Evolutionary conservation across 495 filamentous ascomycete genomes (phyloP).

Genomic region (Aspergillus nanangensis): DNA sequence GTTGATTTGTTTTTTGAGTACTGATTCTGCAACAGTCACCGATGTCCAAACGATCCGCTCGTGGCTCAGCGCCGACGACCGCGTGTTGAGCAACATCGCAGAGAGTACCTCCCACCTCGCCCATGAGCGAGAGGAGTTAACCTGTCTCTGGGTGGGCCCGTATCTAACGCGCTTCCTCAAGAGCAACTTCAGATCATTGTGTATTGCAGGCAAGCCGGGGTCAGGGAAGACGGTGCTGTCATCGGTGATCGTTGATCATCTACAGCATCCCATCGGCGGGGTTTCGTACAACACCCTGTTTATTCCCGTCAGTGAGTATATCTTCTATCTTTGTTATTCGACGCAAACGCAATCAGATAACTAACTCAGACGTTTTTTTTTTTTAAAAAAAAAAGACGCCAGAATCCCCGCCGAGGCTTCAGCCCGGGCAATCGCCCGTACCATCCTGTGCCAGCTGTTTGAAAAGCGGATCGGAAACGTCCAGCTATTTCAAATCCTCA

Average conservation of each 20-base stretch:
- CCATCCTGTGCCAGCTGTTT: conserved; percentile 34
- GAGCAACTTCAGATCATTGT: conserved; percentile 20
- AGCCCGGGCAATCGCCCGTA: conserved; percentile 19
- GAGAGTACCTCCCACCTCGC: conserved; percentile 35
- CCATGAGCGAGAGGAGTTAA: conserved; percentile 37
- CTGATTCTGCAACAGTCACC: too few relatives aligned
- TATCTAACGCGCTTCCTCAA: conserved; percentile 35
- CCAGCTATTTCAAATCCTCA: conserved; percentile 29
- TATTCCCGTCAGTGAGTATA: conserved; percentile 33
- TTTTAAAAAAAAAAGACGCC: conserved; percentile 5
- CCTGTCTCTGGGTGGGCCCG: conserved; percentile 32
- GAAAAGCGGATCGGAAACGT: conserved; percentile 39
- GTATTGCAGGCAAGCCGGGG: conserved; percentile 29
- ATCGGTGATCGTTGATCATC: conserved; percentile 36
- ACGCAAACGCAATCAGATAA: too few relatives aligned
- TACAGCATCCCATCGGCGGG: conserved; percentile 34
- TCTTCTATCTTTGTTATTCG: too few relatives aligned
- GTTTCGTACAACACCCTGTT: conserved; percentile 29
- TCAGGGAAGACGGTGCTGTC: conserved; percentile 38
- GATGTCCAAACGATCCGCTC: conserved; percentile 16
- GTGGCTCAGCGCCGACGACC: conserved; percentile 20
- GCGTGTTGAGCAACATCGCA: conserved; percentile 12
- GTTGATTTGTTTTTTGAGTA: neutral
- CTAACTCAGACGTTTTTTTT: neutral
- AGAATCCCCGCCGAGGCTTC: conserved; percentile 13